Percentiles rank a stretch among this genome's conserved stretches.
phyloP scores from a whole-genome alignment of 169 alveolate species.

The Plasmodium inui region DNA sequence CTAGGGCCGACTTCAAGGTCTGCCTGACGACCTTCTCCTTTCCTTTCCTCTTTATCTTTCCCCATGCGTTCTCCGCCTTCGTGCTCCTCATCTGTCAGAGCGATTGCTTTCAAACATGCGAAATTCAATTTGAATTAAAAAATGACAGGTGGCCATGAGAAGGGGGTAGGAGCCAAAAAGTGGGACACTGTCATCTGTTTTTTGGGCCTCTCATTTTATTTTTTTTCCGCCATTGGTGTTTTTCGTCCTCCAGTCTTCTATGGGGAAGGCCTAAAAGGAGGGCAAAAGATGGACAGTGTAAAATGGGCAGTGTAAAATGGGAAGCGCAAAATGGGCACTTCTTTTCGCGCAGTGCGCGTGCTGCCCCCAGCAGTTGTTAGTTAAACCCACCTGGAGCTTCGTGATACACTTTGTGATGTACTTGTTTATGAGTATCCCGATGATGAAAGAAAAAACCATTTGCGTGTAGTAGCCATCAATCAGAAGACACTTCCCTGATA shows the following conservation, averaged over 20 bases:
- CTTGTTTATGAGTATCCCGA: constrained; percentile 71
- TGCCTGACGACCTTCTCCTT: not conserved
- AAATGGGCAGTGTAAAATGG: not conserved
- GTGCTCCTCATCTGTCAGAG: not conserved
- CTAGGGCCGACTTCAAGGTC: not conserved
- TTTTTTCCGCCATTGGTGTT: constrained; percentile 8
- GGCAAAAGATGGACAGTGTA: not conserved
- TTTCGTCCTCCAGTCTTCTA: constrained; percentile 70
- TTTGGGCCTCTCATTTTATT: not conserved
- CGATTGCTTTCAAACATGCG: not conserved
- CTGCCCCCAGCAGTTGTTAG: not conserved
- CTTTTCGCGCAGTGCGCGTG: not conserved
- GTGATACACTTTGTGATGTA: constrained; percentile 57
- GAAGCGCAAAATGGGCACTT: not conserved
- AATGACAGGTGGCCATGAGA: not conserved
- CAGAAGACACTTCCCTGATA: constrained; percentile 48
- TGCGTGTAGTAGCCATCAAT: constrained; percentile 79
- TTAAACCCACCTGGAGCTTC: constrained; percentile 67
- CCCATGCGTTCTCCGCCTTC: not conserved
- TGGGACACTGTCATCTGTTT: not conserved
- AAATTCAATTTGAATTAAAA: not conserved
- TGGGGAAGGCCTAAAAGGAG: constrained; percentile 26
- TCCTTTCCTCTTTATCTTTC: not conserved
- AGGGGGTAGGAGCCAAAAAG: not conserved
- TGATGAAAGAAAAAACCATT: constrained; percentile 66